These are phyloP conservation scores for Rubia balearica DNA, from an alignment of 305 asterid genomes.

Conservation along the genomic window DNA sequence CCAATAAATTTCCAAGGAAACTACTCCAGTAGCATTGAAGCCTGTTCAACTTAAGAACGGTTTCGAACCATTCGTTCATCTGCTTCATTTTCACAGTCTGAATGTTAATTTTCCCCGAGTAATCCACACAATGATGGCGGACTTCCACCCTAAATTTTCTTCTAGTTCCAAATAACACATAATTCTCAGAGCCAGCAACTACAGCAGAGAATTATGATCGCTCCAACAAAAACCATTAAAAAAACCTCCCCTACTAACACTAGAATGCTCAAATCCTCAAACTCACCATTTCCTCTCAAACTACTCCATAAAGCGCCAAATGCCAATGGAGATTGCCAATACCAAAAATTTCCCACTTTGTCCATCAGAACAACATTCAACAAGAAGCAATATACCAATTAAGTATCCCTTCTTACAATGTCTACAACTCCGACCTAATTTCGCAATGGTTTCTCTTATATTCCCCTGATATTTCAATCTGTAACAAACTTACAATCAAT, in stretches of 20 bases:
- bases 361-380: neutral
- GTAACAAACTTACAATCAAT: constrained; percentile 17
- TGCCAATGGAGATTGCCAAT: neutral
- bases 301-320: neutral
- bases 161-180: neutral
- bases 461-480: too few relatives aligned
- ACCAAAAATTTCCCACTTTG: neutral
- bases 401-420: constrained; percentile 1
- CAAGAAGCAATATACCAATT: neutral
- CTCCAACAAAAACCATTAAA: neutral
- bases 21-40: too few relatives aligned
- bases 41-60: neutral
- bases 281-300: neutral
- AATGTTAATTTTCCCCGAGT: neutral
- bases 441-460: neutral
- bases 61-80: neutral
- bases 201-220: neutral
- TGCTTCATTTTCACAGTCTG: neutral
- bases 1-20: neutral
- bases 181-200: neutral
- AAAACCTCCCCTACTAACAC: neutral
- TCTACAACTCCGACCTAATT: neutral
- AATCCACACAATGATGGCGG: neutral
- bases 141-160: neutral
- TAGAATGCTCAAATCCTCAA: neutral